Conservation (phyloP, 495 filamentous ascomycete genomes). For the Annulohypoxylon nitens region DNA sequence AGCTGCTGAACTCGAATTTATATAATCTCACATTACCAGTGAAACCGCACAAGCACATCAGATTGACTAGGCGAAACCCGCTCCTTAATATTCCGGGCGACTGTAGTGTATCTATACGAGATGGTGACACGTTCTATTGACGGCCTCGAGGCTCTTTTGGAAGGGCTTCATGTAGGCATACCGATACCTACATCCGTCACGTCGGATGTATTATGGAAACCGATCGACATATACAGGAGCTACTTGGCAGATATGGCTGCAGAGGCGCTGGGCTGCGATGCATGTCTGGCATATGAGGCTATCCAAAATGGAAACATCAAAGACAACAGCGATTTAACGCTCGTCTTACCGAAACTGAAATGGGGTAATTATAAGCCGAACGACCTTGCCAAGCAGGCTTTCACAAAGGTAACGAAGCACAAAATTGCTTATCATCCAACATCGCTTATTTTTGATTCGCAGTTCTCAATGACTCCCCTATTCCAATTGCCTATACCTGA, state of each 20-base stretch:
- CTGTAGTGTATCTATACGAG: neutral
- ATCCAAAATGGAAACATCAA: slow-evolving; percentile 1
- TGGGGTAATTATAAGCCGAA: neutral
- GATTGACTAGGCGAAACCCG: neutral
- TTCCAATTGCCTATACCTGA: slow-evolving; percentile 9
- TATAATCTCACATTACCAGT: neutral
- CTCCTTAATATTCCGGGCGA: neutral
- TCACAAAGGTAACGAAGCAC: slow-evolving; percentile 6
- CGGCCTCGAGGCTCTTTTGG: slow-evolving; percentile 10
- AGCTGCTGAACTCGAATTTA: neutral
- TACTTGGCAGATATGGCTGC: slow-evolving; percentile 8
- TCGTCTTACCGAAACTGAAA: slow-evolving; percentile 16
- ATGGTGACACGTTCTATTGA: slow-evolving; percentile 11
- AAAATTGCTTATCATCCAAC: neutral
- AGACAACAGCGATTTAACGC: slow-evolving; percentile 14
- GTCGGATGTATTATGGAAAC: neutral
- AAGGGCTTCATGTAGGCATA: neutral
- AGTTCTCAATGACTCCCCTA: slow-evolving; percentile 6
- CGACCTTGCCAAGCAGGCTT: slow-evolving; percentile 7
- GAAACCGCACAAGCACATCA: neutral
- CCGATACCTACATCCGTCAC: neutral
- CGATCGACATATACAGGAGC: slow-evolving; percentile 7
- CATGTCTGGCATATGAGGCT: slow-evolving; percentile 11
- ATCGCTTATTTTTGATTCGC: neutral
- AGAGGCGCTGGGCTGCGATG: neutral